A percentile compares a stretch with the other conserved stretches of the same genome.
Conservation (phyloP, 1,284 basidiomycete species). For the Heterobasidion irregulare region DNA sequence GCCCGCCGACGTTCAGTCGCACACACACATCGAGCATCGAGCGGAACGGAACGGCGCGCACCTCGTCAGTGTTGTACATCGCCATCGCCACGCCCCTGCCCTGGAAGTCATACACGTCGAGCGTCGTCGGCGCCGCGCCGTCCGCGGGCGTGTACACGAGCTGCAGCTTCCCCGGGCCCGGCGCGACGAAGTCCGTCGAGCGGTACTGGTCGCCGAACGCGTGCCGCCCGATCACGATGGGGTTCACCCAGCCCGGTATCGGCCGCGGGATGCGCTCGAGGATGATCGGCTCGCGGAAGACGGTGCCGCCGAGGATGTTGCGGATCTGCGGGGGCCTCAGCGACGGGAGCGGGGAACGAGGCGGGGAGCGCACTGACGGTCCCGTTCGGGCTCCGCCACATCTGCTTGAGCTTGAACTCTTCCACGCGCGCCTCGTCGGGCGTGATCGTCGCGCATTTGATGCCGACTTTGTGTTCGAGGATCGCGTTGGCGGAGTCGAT, state of each 20-base stretch:
- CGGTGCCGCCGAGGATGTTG: conserved; percentile 95
- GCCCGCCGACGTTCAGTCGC: neutral
- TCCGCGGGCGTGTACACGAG: conserved; percentile 78
- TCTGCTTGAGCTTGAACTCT: conserved; percentile 96
- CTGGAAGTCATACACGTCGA: conserved; percentile 89
- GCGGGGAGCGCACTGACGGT: conserved; percentile 47
- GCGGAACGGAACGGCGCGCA: conserved; percentile 21
- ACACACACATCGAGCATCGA: neutral
- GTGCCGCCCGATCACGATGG: conserved; percentile 95
- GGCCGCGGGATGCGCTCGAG: conserved; percentile 87
- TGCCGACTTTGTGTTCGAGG: conserved; percentile 83
- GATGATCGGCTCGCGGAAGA: conserved; percentile 98
- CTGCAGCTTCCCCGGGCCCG: conserved; percentile 86
- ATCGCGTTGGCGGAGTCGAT: conserved; percentile 92
- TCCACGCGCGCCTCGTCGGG: conserved; percentile 93
- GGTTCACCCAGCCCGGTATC: conserved; percentile 94
- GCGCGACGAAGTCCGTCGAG: conserved; percentile 83
- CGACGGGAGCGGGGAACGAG: neutral
- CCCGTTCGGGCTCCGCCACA: conserved; percentile 96
- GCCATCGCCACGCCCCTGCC: conserved; percentile 83
- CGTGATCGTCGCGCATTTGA: conserved; percentile 98
- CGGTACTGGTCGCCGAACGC: conserved; percentile 98
- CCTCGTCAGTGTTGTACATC: conserved; percentile 96
- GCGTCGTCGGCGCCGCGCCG: conserved; percentile 52
- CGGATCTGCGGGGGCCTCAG: conserved; percentile 57